Base-by-base conservation (phyloP, 1,139 yeast species). In the Zhuliangozyma blackwelliae region DNA sequence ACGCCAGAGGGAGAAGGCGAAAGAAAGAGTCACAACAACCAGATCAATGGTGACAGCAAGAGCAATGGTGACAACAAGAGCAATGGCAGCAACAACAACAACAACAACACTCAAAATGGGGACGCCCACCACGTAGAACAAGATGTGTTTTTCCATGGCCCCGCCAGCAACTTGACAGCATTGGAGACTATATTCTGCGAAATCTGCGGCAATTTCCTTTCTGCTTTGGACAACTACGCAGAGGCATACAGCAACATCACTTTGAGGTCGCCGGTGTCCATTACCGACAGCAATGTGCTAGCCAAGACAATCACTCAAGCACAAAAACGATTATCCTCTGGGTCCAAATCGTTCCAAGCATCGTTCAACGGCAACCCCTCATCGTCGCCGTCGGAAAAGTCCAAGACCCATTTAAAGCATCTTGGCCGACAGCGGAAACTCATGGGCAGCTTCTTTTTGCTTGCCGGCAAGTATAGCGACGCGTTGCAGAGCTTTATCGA, bases 111-210 rank as follows among this genome's bases (percentile, higher is more conserved):
- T n/a, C n/a, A n/a, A n/a, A n/a, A n/a, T n/a, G 47, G 52, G 12
- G 16, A 16, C 16, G 4, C 16, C 16, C 16, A 16, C 16, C 16
- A 16, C 16, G 3, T 16, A 3, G 16, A 16, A 16, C 16, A 16
- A 16, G 23, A 22, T 22, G 43, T 44, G 1, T 64, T 62, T 39
- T 60, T 52, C 40, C 59, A 59, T 37, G 51, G 52, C 35, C 55
- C 52, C 2, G 40, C 50, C 0, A 47, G 47, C 10, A 38, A 40
- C 10, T 45, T 65, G 27, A 69, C 79, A 2, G 59, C 75, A 27
- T 49, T 85, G 39, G 92, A 87, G 46, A 78, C 94, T 0, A 70
- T 80, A 7, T 61, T 89, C 60, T 82, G 95, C 60, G 94, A 82
- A 42, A 60, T 90, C 5, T 73, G 90, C 1, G 64, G 79, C 2